Evolutionary conservation across 192 early-diverging fungal genomes (phyloP).

Genomic region (Backusella liffmaniae): DNA sequence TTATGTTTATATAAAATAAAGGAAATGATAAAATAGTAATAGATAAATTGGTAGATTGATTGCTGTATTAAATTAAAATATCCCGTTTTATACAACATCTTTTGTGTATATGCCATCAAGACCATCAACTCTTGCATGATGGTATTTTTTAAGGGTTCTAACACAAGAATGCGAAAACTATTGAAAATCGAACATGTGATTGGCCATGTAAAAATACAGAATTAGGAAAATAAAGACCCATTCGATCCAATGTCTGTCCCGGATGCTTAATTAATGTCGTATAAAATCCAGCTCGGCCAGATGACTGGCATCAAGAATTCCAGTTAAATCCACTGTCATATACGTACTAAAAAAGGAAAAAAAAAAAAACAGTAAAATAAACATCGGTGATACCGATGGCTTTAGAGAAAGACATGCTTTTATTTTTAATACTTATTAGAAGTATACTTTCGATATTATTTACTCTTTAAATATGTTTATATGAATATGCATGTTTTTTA

Average conservation of each 20-base stretch:
- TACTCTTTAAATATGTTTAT: not conserved
- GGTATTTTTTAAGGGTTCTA: not conserved
- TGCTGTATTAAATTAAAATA: not conserved
- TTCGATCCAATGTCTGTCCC: slow-evolving; percentile 13
- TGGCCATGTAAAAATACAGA: slow-evolving; percentile 25
- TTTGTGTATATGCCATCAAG: not conserved
- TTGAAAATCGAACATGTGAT: slow-evolving; percentile 13
- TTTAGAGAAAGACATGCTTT: too few relatives aligned
- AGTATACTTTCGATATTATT: too few relatives aligned
- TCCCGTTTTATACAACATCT: not conserved
- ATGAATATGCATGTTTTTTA: not conserved
- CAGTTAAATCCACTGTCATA: too few relatives aligned
- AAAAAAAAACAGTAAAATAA: too few relatives aligned
- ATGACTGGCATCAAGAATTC: too few relatives aligned
- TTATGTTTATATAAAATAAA: too few relatives aligned
- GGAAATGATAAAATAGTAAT: too few relatives aligned
- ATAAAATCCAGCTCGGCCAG: slow-evolving; percentile 6
- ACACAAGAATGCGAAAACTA: not conserved
- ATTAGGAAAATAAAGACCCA: slow-evolving; percentile 1
- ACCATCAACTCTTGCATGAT: not conserved
- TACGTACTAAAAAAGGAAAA: not conserved
- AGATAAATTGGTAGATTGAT: too few relatives aligned
- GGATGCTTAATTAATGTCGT: slow-evolving; percentile 33
- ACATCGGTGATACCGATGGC: too few relatives aligned
- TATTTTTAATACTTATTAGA: too few relatives aligned